Evolutionary conservation across 2,329 filamentous ascomycete genomes (phyloP).

Genomic region (Trichoderma koningiopsis): DNA sequence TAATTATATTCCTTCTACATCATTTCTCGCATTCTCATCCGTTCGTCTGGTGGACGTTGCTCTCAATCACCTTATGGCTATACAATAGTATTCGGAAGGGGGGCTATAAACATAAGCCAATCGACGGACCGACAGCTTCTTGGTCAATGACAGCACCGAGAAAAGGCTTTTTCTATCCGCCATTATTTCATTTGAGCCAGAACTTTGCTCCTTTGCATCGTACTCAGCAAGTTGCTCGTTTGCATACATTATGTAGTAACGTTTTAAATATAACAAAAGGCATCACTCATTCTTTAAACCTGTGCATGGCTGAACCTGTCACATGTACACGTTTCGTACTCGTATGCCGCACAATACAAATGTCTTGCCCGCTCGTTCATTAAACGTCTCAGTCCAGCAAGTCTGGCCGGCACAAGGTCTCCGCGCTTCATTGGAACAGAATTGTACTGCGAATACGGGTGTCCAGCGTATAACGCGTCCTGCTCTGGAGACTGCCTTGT

Average conservation of each 20-base stretch:
- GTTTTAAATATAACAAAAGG: neutral
- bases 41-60: neutral
- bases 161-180: neutral
- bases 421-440: slow-evolving; percentile 8
- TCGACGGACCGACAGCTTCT: neutral
- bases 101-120: neutral
- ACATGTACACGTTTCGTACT: slow-evolving; percentile 1
- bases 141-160: neutral
- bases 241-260: neutral
- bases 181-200: neutral
- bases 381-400: slow-evolving; percentile 2
- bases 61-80: neutral
- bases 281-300: neutral
- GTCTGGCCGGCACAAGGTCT: slow-evolving; percentile 17
- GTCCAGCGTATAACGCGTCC: slow-evolving; percentile 11
- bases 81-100: neutral
- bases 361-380: slow-evolving; percentile 7
- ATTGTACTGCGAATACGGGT: neutral
- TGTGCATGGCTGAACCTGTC: neutral
- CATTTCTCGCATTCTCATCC: neutral
- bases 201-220: neutral
- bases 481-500: neutral
- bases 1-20: neutral
- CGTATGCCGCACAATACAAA: slow-evolving; percentile 17
- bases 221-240: neutral